Evolutionary conservation across 371 early-diverging fungal species (phyloP), one percentile per base, ranked within the genome.

Genomic region (Apophysomyces trapeziformis): DNA sequence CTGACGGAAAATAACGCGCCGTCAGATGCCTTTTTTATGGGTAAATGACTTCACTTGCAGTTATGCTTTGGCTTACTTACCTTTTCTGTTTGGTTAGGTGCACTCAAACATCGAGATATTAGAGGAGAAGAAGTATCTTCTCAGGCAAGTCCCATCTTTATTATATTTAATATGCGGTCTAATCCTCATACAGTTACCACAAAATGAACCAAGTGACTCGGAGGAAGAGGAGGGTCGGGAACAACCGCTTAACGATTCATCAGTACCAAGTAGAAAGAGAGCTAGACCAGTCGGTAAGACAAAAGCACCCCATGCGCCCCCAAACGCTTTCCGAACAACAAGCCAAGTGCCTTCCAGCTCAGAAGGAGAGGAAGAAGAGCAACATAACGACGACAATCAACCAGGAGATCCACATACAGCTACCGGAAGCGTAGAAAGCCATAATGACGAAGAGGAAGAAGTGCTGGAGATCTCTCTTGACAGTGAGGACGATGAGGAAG

Each of bases 41-140:
- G 90, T 76, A 73, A 71, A 43, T 26, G 32, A 26, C 2, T 2
- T 26, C 3, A 26, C 32, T 26, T 26, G 32, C 32, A 26, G 32
- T 26, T 26, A 26, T 26, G 32, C 32, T 26, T 26, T 26, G 32
- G 32, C 32, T 26, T 26, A 26, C 32, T 26, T 2, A 26, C 32
- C 35, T 16, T 43, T 56, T 47, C 47, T 18, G 26, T 32, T 67
- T 67, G 7, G 65, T 18, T 60, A 82, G 90, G 88, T 59, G 85
- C 85, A 57, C 76, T 90, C 35, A 93, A 92, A 63, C 93, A 91
- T 69, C 81, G 94, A 16, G 90, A 91, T 68, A 73, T 94, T 56
- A 78, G 79, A 0, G 94, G 94, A 18, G 83, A 81, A 13, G 85
- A 87, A 65, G 85, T 93, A 11, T 85, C 90, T 14, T 91, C 94